These are phyloP conservation scores for Hippophae rhamnoides DNA, from an alignment of 306 rosid species.

Conservation along the genomic window DNA sequence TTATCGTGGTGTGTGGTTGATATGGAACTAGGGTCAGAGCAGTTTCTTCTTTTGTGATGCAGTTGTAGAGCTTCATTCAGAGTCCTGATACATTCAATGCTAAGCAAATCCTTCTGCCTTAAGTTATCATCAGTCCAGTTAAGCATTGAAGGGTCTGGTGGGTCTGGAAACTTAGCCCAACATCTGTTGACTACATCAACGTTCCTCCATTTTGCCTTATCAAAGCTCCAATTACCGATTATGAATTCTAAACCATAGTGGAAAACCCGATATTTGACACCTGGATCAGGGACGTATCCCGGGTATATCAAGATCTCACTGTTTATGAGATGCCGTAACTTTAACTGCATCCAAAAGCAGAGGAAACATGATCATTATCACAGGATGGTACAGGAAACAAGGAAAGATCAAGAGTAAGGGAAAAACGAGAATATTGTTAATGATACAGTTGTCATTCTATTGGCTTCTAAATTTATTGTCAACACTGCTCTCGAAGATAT, in stretches of 20 bases:
- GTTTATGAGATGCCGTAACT: slow-evolving; percentile 53
- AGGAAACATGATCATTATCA: slow-evolving; percentile 8
- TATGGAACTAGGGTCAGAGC: slow-evolving; percentile 37
- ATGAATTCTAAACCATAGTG: slow-evolving; percentile 80
- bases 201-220: slow-evolving; percentile 78
- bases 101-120: slow-evolving; percentile 57
- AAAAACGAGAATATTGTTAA: background rate
- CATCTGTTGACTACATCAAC: slow-evolving; percentile 67
- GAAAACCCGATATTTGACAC: slow-evolving; percentile 78
- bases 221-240: slow-evolving; percentile 96
- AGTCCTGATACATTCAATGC: slow-evolving; percentile 71
- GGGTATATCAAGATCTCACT: slow-evolving; percentile 74
- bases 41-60: slow-evolving; percentile 58
- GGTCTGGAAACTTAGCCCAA: slow-evolving; percentile 78
- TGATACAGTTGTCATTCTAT: background rate
- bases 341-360: slow-evolving; percentile 48
- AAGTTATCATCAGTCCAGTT: slow-evolving; percentile 23
- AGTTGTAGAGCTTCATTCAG: slow-evolving; percentile 66
- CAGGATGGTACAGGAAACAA: slow-evolving; percentile 1
- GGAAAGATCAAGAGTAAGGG: background rate
- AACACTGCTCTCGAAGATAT: too few species aligned
- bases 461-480: background rate
- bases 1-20: slow-evolving; percentile 16
- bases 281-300: slow-evolving; percentile 63
- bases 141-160: slow-evolving; percentile 58